Conservation (phyloP, 257 asterid genomes). For the Osmanthus fragrans region DNA sequence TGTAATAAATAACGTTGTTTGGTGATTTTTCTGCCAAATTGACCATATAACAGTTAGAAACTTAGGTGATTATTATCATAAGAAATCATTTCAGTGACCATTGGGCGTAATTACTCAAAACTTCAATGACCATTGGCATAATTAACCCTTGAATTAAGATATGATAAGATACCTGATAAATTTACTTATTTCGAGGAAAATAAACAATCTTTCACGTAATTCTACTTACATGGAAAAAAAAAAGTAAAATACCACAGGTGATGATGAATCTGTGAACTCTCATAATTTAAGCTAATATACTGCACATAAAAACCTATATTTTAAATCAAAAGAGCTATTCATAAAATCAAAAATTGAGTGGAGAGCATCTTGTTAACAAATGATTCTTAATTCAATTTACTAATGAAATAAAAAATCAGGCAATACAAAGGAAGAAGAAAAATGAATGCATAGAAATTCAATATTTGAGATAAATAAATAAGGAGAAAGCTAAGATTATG, state of each 20-base stretch:
- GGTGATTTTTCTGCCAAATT: no score
- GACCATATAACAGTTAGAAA: no score
- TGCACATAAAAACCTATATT: neutral
- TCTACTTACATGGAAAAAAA: neutral
- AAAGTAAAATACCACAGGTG: neutral
- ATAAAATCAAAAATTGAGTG: neutral
- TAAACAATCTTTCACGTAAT: neutral
- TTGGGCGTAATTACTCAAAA: no score
- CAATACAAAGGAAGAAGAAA: neutral
- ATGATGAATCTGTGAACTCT: neutral
- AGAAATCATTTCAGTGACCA: no score
- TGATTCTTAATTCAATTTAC: neutral
- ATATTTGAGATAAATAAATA: neutral
- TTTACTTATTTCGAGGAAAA: neutral
- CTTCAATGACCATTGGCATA: no score
- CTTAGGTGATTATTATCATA: no score
- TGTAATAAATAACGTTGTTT: no score
- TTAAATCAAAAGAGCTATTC: neutral
- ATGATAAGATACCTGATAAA: neutral
- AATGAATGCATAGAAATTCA: neutral
- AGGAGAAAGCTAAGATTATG: neutral
- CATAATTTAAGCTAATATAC: neutral
- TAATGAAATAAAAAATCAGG: neutral
- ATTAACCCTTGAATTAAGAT: neutral
- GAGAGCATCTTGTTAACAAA: neutral